Conservation (phyloP, 2,329 filamentous ascomycete species). For the Coniochaeta ligniaria region DNA sequence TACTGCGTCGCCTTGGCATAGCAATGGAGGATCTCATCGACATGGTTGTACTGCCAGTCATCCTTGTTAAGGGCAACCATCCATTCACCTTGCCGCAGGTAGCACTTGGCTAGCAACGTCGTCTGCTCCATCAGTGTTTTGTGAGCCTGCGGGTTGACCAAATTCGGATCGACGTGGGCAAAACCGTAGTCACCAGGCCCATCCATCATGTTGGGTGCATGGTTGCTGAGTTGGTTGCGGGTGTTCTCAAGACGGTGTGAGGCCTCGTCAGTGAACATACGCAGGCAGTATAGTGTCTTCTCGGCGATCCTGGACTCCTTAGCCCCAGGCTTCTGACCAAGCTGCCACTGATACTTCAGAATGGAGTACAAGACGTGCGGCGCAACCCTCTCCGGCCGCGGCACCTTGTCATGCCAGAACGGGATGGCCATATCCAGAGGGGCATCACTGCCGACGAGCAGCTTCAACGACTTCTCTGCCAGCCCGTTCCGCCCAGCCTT, state of each 20-base stretch:
- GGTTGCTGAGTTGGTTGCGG: conserved; percentile 40
- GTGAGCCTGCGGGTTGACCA: conserved; percentile 41
- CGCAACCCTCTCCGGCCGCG: conserved; percentile 37
- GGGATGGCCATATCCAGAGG: conserved; percentile 55
- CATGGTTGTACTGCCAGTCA: conserved; percentile 81
- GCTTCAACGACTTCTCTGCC: conserved; percentile 89
- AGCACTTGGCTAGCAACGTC: conserved; percentile 84
- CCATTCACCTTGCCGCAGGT: conserved; percentile 95
- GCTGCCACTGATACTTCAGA: conserved; percentile 94
- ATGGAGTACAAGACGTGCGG: conserved; percentile 93
- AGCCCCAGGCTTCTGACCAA: conserved; percentile 53
- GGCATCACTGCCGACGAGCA: conserved; percentile 63
- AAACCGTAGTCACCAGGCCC: conserved; percentile 30
- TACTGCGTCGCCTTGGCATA: conserved; percentile 90
- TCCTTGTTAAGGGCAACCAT: conserved; percentile 77
- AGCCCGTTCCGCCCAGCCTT: conserved; percentile 93
- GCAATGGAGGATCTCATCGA: conserved; percentile 82
- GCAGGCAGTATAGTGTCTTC: conserved; percentile 51
- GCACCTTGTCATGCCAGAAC: conserved; percentile 39
- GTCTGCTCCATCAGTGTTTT: conserved; percentile 53
- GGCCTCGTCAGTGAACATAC: conserved; percentile 54
- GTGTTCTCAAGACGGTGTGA: conserved; percentile 46
- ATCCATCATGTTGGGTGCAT: conserved; percentile 34
- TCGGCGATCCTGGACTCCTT: conserved; percentile 38
- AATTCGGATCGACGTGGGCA: conserved; percentile 43